phyloP scores from a whole-genome alignment of 1,139 yeast species.

The Candida frijolesensis region DNA sequence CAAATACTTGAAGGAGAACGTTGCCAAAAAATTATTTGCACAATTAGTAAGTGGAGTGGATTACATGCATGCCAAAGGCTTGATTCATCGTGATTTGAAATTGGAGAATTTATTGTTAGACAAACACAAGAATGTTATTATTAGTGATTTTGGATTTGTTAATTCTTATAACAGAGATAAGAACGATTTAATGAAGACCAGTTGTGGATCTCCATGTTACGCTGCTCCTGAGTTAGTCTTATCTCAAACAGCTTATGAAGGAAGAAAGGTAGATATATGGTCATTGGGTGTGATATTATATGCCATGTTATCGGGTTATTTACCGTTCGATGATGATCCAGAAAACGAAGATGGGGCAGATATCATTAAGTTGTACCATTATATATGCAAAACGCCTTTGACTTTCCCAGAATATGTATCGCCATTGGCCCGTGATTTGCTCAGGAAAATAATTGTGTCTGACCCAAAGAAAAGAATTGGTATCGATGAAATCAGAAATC shows the following conservation, averaged over 20 bases:
- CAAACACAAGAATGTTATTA: constrained; percentile 76
- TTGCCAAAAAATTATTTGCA: constrained; percentile 86
- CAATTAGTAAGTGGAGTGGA: constrained; percentile 93
- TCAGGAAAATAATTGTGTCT: constrained; percentile 81
- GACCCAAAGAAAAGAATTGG: constrained; percentile 80
- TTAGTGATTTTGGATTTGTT: constrained; percentile 89
- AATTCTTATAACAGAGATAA: constrained; percentile 72
- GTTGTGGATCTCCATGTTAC: constrained; percentile 97
- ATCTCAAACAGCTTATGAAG: constrained; percentile 84
- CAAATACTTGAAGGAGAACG: constrained; percentile 80
- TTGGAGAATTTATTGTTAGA: constrained; percentile 73
- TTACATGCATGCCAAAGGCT: constrained; percentile 83
- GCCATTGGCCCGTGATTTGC: constrained; percentile 88
- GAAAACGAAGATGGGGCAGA: constrained; percentile 96
- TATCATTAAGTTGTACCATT: constrained; percentile 85
- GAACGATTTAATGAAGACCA: constrained; percentile 85
- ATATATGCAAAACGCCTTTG: constrained; percentile 86
- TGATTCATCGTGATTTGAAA: constrained; percentile 80
- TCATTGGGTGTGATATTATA: constrained; percentile 92
- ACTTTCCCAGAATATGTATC: constrained; percentile 94
- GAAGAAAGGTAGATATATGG: constrained; percentile 97
- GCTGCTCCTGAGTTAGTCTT: constrained; percentile 97
- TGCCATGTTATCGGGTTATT: constrained; percentile 96
- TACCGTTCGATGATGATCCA: constrained; percentile 98
- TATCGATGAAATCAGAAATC: constrained; percentile 71